Conservation (phyloP, 2,329 filamentous ascomycete species). For the Colletotrichum theobromicola region DNA sequence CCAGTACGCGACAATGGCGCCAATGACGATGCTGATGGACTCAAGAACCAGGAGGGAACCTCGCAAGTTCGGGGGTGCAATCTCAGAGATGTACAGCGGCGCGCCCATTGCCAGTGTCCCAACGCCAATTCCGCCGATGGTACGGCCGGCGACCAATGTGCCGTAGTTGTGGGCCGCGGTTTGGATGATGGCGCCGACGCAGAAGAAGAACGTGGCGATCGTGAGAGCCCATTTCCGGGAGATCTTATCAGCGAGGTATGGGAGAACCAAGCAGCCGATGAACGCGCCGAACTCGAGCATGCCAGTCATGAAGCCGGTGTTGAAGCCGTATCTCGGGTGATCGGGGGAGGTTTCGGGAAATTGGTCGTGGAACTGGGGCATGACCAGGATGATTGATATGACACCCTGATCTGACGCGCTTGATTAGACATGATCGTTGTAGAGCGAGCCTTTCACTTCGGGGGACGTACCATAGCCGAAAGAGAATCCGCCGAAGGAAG, state of each 20-base stretch:
- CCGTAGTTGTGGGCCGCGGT: slow-evolving; percentile 30
- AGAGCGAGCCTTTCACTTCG: fast-evolving
- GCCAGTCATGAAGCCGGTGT: slow-evolving; percentile 45
- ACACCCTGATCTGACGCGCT: slow-evolving; percentile 33
- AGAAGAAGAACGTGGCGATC: slow-evolving; percentile 42
- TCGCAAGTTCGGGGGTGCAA: slow-evolving; percentile 40
- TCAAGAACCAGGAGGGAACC: slow-evolving; percentile 53
- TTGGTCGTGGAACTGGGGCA: slow-evolving; percentile 45
- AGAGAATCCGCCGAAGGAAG: slow-evolving; percentile 37
- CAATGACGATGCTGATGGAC: slow-evolving; percentile 55
- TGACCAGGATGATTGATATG: slow-evolving; percentile 47
- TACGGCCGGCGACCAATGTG: slow-evolving; percentile 29
- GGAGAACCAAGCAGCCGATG: slow-evolving; percentile 36
- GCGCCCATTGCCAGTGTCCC: slow-evolving; percentile 33
- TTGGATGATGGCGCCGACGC: slow-evolving; percentile 46
- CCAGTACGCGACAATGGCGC: slow-evolving; percentile 58
- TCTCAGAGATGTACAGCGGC: slow-evolving; percentile 36
- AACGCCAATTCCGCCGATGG: slow-evolving; percentile 34
- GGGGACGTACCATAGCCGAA: slow-evolving; percentile 34
- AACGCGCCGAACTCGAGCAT: slow-evolving; percentile 47
- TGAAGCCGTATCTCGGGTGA: slow-evolving; percentile 27
- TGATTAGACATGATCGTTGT: background rate
- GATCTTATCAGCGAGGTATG: slow-evolving; percentile 43
- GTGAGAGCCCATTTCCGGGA: slow-evolving; percentile 48
- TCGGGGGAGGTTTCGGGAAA: slow-evolving; percentile 36